Base-by-base conservation (phyloP, 73 alveolate genomes). In the Paramecium tetraurelia region DNA sequence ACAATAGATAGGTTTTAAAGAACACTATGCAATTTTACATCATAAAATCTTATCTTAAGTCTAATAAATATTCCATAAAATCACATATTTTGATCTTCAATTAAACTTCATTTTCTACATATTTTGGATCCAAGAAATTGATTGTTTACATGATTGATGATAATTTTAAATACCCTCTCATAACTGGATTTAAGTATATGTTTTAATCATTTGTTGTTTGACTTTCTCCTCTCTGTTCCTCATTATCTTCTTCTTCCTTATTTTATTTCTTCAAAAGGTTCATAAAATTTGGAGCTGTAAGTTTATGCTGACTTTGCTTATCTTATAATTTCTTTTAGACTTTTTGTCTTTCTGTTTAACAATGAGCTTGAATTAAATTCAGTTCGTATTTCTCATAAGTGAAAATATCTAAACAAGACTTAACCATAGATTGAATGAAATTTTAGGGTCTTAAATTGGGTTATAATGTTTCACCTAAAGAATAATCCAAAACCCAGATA, bases 81-180 rank as follows among this genome's bases (percentile, higher is more conserved):
- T 89, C 94, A 14, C 86, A 71, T 18, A 89, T 59, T 72, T 89
- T 89, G 9, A 89, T 58, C 29, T 89, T 89, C 7, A 89, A 59
- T 71, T 89, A 46, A 5, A 70, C 84, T 71, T 89, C 94, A 21
- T 77, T 89, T 46, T 71, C 57, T 31, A 70, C 31, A 7, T 22
- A 43, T 22, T 59, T 43, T 20, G 89, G 76, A 41, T 89, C 92
- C 5, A 83, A 27, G 29, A 31, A 89, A 16, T 89, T 89, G 43
- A 89, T 44, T 24, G 71, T 63, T 89, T 89, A 58, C 18, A 89
- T 77, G 6, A 33, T 2, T 5, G 57, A 31, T 7, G 71, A 59
- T 20, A 89, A 40, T 71, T 89, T 89, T 21, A 89, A 46, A 20
- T 43, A 71, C 5, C 94, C 94, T n/a, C 84, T 89, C 94, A 89